Evolutionary conservation across 345 rosid genomes (phyloP), one percentile per base, ranked within the genome.

Genomic region (Euphorbia tirucalli): DNA sequence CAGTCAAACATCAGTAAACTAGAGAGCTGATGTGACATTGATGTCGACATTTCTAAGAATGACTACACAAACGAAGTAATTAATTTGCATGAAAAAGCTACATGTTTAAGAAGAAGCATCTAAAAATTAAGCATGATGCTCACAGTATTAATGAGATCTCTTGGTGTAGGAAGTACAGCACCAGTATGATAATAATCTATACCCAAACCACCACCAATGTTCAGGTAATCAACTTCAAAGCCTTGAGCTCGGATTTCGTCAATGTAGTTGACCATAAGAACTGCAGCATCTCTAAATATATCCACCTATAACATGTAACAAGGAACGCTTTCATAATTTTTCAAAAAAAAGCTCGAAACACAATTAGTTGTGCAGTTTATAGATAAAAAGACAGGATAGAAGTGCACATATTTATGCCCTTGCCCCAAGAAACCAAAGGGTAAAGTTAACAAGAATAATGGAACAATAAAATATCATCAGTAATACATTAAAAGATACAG

Each of bases 141-240:
- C 72, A 95, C 97, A 0, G 99, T 95, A 84, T 92, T 77, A 69
- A 95, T 90, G 77, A 95, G 98, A 83, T 93, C 96, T 87, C 87
- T 88, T 35, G 98, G 99, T 56, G 85, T 82, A 61, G 99, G 99
- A 78, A 95, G 94, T 73, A 90, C 73, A 41, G 97, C 96, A 43
- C 96, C 92, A 13, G 82, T 68, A 71, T 95, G 99, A 74, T 89
- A 81, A 72, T 95, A 95, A 84, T 95, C 98, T 72, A 95, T 95
- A 71, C 99, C 99, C 74, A 95, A 85, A 76, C 96, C 98, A 72
- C 97, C 99, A 73, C 98, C 98, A 78, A 95, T 93, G 81, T 95
- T 95, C 78, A 95, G 83, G 82, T 90, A 89, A 75, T 87, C 69
- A 71, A 93, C 83, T 79, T 93, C 90, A 77, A 95, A 95, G 37